Conservation (phyloP, 176 grass and related monocot genomes). For the Sorghum bicolor region Sorghum_bicolor_NCBIv3 NC_012873.2:66319001-66319500, state of each 20-base stretch:
- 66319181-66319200: neutral
- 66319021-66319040: neutral
- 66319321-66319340: neutral
- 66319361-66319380: neutral
- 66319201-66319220: constrained; percentile 7
- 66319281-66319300: neutral
- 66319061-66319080: neutral
- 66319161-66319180: constrained; percentile 11
- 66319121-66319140: neutral
- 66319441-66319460: constrained; percentile 15
- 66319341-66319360: neutral
- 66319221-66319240: neutral
- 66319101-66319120: neutral
- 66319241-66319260: neutral
- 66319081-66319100: constrained; percentile 13
- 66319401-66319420: neutral
- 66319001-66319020: neutral
- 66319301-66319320: neutral
- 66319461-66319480: neutral
- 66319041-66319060: constrained; percentile 4
- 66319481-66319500: neutral
- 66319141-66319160: neutral
- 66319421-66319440: neutral
- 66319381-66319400: neutral
- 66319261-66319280: neutral